Percentiles rank a stretch among this genome's conserved stretches.
phyloP scores from a whole-genome alignment of 768 basidiomycete species.

The Leccinum incarnatum region DNA sequence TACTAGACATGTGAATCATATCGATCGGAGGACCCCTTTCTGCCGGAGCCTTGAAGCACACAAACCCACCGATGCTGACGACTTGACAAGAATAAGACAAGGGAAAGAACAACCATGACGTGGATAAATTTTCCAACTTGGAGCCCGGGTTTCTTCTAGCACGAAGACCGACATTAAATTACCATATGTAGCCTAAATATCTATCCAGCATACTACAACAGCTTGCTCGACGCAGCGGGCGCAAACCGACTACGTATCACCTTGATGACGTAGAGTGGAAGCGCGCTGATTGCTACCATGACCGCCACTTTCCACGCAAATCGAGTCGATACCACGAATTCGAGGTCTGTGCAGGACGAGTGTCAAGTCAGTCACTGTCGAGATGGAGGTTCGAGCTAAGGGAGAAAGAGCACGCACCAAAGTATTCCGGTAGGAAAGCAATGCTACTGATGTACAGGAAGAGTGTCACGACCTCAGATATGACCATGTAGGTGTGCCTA shows the following conservation, averaged over 20 bases:
- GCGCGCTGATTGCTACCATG: conserved; percentile 90
- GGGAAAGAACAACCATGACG: background rate
- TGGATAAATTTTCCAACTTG: background rate
- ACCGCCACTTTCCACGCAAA: conserved; percentile 96
- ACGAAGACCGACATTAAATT: background rate
- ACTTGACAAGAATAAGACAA: too few species aligned
- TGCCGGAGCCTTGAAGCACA: too few species aligned
- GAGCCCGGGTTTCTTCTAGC: background rate
- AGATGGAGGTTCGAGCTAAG: background rate
- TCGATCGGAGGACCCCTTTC: too few species aligned
- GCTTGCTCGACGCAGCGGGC: conserved; percentile 91
- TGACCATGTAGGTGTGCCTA: conserved; percentile 95
- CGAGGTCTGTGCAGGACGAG: conserved; percentile 60
- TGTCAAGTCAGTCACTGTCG: background rate
- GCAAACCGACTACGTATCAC: conserved; percentile 80
- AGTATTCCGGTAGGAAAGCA: conserved; percentile 92
- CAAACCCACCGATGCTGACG: too few species aligned
- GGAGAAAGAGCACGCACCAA: conserved; percentile 58
- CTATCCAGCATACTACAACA: conserved; percentile 51
- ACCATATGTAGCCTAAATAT: background rate
- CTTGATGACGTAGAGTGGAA: conserved; percentile 91
- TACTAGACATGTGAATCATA: too few species aligned
- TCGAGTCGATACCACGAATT: conserved; percentile 82
- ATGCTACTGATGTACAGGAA: conserved; percentile 89
- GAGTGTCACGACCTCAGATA: conserved; percentile 87